Percentiles rank a stretch among this genome's conserved stretches.
phyloP scores from a whole-genome alignment of 2,329 filamentous ascomycete genomes.

The Cytospora piceicola region DNA sequence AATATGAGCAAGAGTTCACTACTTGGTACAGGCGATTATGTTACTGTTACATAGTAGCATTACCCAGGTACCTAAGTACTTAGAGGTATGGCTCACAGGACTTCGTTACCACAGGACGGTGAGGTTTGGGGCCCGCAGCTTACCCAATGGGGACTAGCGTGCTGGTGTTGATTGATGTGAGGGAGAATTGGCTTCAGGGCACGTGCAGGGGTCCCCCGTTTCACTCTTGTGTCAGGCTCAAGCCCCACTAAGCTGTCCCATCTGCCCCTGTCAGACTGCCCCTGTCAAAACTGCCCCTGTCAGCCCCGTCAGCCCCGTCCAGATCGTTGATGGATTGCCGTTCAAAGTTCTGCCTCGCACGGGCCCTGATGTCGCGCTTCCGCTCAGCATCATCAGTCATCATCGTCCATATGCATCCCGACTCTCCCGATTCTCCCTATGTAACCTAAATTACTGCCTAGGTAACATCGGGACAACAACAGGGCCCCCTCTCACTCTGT shows the following conservation, averaged over 20 bases:
- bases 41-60: neutral
- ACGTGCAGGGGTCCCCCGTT: conserved; percentile 19
- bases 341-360: neutral
- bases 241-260: neutral
- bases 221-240: conserved; percentile 22
- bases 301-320: conserved; percentile 1
- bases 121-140: conserved; percentile 8
- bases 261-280: neutral
- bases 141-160: conserved; percentile 15
- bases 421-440: neutral
- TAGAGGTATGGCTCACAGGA: neutral
- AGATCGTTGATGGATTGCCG: neutral
- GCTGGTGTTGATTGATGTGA: conserved; percentile 18
- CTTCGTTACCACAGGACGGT: neutral
- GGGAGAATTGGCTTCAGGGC: conserved; percentile 14
- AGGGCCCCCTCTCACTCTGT: neutral
- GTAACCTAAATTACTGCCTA: no score
- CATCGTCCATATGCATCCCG: neutral
- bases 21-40: neutral
- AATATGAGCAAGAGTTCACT: neutral
- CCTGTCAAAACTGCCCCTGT: neutral
- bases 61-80: no score
- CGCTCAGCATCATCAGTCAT: neutral
- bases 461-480: no score
- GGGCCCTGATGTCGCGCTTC: conserved; percentile 1